These are phyloP conservation scores for Darksidea phi DNA, from an alignment of 495 filamentous ascomycete genomes.

Conservation along the genomic window DNA sequence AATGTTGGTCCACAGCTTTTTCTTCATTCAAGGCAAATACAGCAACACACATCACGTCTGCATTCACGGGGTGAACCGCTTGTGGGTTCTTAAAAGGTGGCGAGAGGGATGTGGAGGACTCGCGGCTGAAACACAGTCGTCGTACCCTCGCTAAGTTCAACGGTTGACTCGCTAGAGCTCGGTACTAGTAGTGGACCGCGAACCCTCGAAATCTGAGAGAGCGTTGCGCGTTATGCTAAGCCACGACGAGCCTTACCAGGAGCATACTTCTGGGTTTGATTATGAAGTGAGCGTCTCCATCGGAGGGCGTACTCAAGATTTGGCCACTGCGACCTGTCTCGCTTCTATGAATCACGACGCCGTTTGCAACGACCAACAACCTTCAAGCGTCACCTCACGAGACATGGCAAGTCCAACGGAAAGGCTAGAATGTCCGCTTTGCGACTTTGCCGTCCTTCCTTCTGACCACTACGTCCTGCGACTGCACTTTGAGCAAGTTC, in stretches of 20 bases:
- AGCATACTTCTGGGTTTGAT: neutral
- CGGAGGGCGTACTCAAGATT: neutral
- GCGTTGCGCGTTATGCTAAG: slow-evolving; percentile 17
- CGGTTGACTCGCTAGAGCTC: no score
- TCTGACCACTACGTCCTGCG: slow-evolving; percentile 50
- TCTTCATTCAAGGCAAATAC: neutral
- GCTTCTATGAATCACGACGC: neutral
- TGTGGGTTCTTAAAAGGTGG: no score
- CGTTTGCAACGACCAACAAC: slow-evolving; percentile 7
- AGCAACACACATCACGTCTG: no score
- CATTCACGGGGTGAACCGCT: no score
- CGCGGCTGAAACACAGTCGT: no score
- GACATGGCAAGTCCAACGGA: slow-evolving; percentile 14
- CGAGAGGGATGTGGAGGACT: no score
- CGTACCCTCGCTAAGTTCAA: no score
- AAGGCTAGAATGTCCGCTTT: slow-evolving; percentile 52
- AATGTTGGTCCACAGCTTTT: neutral
- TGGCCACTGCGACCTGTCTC: neutral
- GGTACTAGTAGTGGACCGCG: neutral
- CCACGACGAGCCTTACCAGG: slow-evolving; percentile 8
- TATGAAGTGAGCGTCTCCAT: neutral
- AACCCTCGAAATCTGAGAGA: neutral
- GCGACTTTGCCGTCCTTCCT: slow-evolving; percentile 50
- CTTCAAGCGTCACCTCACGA: neutral
- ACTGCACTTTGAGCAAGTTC: slow-evolving; percentile 60